These are phyloP conservation scores for Cardamine resedifolia DNA, from an alignment of 345 rosid genomes.

Conservation along the genomic window DNA sequence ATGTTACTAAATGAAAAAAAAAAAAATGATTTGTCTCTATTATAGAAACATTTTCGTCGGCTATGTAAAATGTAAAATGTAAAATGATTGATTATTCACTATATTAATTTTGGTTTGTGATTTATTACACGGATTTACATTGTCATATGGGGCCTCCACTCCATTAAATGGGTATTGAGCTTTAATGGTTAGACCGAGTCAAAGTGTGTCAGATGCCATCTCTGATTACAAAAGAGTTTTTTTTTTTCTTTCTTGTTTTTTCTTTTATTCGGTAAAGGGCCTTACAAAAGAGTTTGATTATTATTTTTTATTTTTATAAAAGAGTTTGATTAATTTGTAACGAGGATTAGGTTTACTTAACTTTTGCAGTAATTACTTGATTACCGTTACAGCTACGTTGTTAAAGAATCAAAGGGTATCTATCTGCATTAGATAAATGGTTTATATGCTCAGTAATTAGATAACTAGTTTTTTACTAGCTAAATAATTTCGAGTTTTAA, in stretches of 20 bases:
- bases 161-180: neutral
- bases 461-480: neutral
- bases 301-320: too few species aligned
- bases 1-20: too few species aligned
- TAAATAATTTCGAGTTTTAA: neutral
- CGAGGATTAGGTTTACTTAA: constrained; percentile 8
- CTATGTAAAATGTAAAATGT: neutral
- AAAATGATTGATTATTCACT: too few species aligned
- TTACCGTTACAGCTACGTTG: constrained; percentile 25
- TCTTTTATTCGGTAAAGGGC: neutral
- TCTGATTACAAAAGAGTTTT: neutral
- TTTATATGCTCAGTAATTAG: neutral
- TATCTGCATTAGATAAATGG: neutral
- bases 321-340: neutral
- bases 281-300: neutral
- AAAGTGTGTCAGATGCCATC: constrained; percentile 28
- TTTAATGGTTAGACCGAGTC: constrained; percentile 31
- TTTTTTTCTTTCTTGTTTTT: neutral
- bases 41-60: too few species aligned
- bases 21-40: neutral
- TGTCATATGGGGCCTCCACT: neutral
- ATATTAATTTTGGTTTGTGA: too few species aligned
- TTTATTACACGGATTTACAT: too few species aligned
- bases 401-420: neutral
- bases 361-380: constrained; percentile 9